Conservation (phyloP, 805 yeast genomes). For the Debaryomyces castellii region DNA sequence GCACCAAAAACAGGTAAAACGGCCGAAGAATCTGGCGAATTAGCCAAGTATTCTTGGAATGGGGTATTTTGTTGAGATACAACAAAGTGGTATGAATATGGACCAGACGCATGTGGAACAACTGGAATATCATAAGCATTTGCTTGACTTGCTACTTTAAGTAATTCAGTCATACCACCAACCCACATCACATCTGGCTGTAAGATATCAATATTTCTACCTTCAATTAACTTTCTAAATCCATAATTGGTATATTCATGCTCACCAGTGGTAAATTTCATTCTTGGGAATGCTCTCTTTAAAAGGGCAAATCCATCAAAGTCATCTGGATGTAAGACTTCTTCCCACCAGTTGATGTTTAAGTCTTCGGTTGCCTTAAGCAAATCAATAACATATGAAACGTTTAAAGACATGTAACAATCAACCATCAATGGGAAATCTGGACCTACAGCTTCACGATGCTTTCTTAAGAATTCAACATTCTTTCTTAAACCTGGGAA, state of each 20-base stretch:
- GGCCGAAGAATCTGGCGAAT: constrained; percentile 46
- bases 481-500: constrained; percentile 44
- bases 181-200: constrained; percentile 58
- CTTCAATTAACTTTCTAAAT: constrained; percentile 50
- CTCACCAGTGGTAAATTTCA: constrained; percentile 54
- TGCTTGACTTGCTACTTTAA: constrained; percentile 48
- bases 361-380: constrained; percentile 44
- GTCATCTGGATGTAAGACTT: constrained; percentile 52
- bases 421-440: constrained; percentile 56
- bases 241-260: constrained; percentile 53
- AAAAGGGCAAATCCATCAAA: constrained; percentile 46
- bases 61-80: constrained; percentile 51
- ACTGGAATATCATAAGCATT: constrained; percentile 55
- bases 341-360: constrained; percentile 54
- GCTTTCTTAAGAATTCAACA: constrained; percentile 43
- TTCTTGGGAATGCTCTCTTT: constrained; percentile 46
- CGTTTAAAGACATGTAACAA: constrained; percentile 52
- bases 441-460: constrained; percentile 48
- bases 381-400: constrained; percentile 47
- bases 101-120: constrained; percentile 56
- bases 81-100: constrained; percentile 51
- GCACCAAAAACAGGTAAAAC: constrained; percentile 49
- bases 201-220: constrained; percentile 46
- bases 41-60: constrained; percentile 52
- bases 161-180: constrained; percentile 50